Evolutionary conservation across 495 filamentous ascomycete species (phyloP).

Genomic region (Neurospora sp.): DNA sequence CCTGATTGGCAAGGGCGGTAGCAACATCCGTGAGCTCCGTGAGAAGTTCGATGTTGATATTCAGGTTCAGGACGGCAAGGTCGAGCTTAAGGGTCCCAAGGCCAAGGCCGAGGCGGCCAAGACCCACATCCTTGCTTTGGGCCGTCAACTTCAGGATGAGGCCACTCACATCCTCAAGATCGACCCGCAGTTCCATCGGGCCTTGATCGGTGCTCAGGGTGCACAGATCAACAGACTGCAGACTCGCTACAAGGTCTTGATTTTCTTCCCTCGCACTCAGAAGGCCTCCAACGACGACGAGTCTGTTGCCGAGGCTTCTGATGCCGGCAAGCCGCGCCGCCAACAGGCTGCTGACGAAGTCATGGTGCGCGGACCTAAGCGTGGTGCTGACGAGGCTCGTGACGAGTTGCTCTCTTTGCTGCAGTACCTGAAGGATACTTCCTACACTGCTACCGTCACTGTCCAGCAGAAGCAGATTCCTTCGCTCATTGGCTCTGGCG

Average conservation of each 20-base stretch:
- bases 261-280: conserved; percentile 81
- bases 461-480: conserved; percentile 83
- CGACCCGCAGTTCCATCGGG: conserved; percentile 74
- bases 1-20: conserved; percentile 84
- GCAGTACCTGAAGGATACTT: conserved; percentile 81
- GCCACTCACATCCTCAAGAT: conserved; percentile 78
- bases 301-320: conserved; percentile 59
- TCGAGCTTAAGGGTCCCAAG: conserved; percentile 51
- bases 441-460: conserved; percentile 63
- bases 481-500: conserved; percentile 79
- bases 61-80: conserved; percentile 65
- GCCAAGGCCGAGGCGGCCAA: conserved; percentile 71
- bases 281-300: conserved; percentile 55
- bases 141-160: conserved; percentile 77
- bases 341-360: conserved; percentile 85
- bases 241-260: conserved; percentile 80
- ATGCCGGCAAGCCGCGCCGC: conserved; percentile 55
- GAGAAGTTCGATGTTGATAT: conserved; percentile 98
- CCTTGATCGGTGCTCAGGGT: conserved; percentile 82
- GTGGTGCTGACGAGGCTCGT: conserved; percentile 80
- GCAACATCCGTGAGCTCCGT: conserved; percentile 89
- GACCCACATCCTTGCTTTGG: conserved; percentile 61
- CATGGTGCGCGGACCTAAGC: conserved; percentile 77
- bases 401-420: conserved; percentile 79
- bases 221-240: conserved; percentile 87